Evolutionary conservation across 192 early-diverging fungal genomes (phyloP).

Genomic region (Jimgerdemannia flammicorona): DNA sequence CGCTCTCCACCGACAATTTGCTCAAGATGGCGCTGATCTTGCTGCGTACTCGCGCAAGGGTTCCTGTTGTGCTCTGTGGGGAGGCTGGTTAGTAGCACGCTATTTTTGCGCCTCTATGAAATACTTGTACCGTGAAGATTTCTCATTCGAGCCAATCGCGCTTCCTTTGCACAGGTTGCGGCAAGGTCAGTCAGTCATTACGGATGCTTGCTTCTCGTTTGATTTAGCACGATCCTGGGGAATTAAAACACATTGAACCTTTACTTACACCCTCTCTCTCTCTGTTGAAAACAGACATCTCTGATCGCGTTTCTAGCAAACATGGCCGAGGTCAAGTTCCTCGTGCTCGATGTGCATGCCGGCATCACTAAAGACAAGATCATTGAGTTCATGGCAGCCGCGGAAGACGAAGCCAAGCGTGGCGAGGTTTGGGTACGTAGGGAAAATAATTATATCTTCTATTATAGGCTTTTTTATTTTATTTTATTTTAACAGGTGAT

Average conservation of each 20-base stretch:
- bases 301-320: conserved; percentile 12
- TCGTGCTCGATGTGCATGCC: conserved; percentile 8
- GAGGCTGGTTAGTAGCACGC: conserved; percentile 9
- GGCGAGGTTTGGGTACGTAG: conserved; percentile 11
- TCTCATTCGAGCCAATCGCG: not conserved
- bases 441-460: not conserved
- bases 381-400: conserved; percentile 1
- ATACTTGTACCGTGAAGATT: not conserved
- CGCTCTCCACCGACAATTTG: conserved; percentile 16
- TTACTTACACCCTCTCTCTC: not conserved
- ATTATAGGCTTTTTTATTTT: not conserved
- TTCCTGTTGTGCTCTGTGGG: conserved; percentile 17
- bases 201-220: not conserved
- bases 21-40: conserved; percentile 18
- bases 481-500: not conserved
- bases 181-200: conserved; percentile 10
- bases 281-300: conserved; percentile 8
- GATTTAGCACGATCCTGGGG: not conserved
- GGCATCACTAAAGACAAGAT: conserved; percentile 10
- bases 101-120: not conserved
- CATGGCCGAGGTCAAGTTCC: conserved; percentile 12
- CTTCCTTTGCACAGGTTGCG: not conserved
- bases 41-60: conserved; percentile 13
- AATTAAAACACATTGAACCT: not conserved
- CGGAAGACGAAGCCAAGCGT: conserved; percentile 1